Percentiles rank a stretch among this genome's conserved stretches.
Conservation (phyloP, 2,329 filamentous ascomycete genomes). For the Cyclaneusma minus region DNA sequence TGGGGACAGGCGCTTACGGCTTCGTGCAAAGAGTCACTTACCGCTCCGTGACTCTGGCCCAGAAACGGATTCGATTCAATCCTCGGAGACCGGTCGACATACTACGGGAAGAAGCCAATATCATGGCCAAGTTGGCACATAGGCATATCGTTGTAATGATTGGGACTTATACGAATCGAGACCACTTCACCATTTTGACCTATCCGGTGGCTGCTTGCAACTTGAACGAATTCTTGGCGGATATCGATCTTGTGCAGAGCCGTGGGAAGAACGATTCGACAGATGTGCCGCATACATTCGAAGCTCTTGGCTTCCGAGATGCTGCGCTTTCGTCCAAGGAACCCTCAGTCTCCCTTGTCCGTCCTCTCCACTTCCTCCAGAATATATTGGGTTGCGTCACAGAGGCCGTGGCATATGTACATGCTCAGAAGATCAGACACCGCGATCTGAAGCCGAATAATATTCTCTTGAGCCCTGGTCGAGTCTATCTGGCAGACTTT, state of each 20-base stretch:
- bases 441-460: conserved; percentile 32
- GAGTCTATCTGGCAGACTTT: conserved; percentile 33
- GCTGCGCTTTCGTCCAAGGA: conserved; percentile 15
- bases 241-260: conserved; percentile 25
- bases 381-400: conserved; percentile 28
- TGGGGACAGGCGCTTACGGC: conserved; percentile 28
- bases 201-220: conserved; percentile 33
- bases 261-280: conserved; percentile 25
- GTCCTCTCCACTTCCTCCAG: conserved; percentile 26
- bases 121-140: conserved; percentile 31
- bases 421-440: conserved; percentile 26
- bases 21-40: conserved; percentile 27
- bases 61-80: conserved; percentile 24
- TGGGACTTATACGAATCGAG: conserved; percentile 27
- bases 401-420: conserved; percentile 26
- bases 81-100: conserved; percentile 21
- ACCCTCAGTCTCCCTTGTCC: conserved; percentile 4
- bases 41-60: conserved; percentile 24
- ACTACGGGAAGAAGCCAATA: conserved; percentile 28
- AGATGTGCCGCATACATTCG: conserved; percentile 20
- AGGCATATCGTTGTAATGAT: conserved; percentile 31
- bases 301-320: conserved; percentile 22
- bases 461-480: conserved; percentile 27
- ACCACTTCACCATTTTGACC: conserved; percentile 28
- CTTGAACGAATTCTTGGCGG: conserved; percentile 25